These are phyloP conservation scores for Zygnema cylindricum DNA, from an alignment of 139 green algal genomes.

Conservation along the genomic window DNA sequence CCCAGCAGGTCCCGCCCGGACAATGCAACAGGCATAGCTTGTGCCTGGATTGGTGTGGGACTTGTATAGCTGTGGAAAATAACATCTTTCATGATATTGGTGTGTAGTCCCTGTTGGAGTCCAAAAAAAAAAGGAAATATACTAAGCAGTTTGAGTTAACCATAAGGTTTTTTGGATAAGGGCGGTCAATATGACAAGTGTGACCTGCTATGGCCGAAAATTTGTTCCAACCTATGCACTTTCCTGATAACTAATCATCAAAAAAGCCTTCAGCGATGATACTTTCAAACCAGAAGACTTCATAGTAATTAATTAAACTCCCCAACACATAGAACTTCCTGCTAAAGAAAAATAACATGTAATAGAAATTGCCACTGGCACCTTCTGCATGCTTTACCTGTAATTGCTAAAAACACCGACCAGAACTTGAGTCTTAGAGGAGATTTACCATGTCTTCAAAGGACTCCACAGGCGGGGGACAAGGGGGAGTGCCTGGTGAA, in stretches of 20 bases:
- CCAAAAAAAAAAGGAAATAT: too few species aligned
- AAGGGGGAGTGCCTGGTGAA: slow-evolving; percentile 22
- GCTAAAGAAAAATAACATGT: too few species aligned
- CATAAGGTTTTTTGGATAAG: slow-evolving; percentile 5
- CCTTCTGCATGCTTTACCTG: neutral
- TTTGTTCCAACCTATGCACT: too few species aligned
- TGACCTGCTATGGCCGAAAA: too few species aligned
- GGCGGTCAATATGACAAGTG: too few species aligned
- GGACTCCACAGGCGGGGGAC: slow-evolving; percentile 49
- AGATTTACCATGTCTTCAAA: slow-evolving; percentile 60
- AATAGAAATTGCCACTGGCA: too few species aligned
- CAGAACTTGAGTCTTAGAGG: neutral
- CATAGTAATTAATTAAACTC: too few species aligned
- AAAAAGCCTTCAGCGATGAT: neutral
- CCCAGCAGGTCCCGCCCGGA: slow-evolving; percentile 66
- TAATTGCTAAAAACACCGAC: neutral
- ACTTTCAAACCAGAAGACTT: slow-evolving; percentile 3
- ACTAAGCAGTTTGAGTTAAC: neutral
- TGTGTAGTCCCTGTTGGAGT: slow-evolving; percentile 79
- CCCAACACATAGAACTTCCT: too few species aligned
- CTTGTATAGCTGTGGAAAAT: slow-evolving; percentile 81
- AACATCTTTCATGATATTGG: slow-evolving; percentile 83
- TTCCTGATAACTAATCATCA: neutral
- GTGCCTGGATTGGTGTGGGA: slow-evolving; percentile 74
- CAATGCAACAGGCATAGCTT: slow-evolving; percentile 69